Base-by-base conservation (phyloP, 345 rosid species). In the Populus tremula region DNA sequence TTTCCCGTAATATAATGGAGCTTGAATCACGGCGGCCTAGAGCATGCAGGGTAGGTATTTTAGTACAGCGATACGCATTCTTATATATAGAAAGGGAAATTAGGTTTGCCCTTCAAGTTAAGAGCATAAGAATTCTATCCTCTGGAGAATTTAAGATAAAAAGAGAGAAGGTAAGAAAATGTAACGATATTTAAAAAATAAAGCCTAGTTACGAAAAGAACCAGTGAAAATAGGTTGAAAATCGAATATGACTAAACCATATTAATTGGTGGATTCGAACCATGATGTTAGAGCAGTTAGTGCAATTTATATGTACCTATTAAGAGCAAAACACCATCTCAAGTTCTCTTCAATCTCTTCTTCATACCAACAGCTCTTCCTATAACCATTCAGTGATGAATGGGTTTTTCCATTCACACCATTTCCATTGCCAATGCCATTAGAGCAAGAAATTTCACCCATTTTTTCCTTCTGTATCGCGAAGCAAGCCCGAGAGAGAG, bases 361-460 rank as follows among this genome's bases (percentile, higher is more conserved):
- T 71, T 90, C 93, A 63, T 90, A 90, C 93, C 93, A 90, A 76
- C 93, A 88, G 79, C 93, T 86, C 84, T 90, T 90, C 67, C 91
- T 82, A n/a, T 87, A 88, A 9, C 91, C 93, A 47, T 61, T 80
- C 23, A 21, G 81, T 1, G 77, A 73, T 3, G 92, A 69, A 56
- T 77, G 84, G 68, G 14, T 77, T 31, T 85, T 89, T 8, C 78
- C 86, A 50, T 82, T 77, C 7, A 76, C 81, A 62, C 85, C 89
- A 81, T 80, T 82, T 20, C 82, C 85, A 75, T 80, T 81, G 78
- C 16, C 63, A 54, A 73, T 76, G 25, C 70, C 89, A 81, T 84
- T 69, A 29, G 87, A 80, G 78, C 86, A 79, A 54, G 87, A 85
- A 69, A 89, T 86, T 38, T 87, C 92, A 43, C 88, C 89, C 92